Conservation (phyloP, 768 basidiomycete genomes). For the Hypholoma fasciculare region DNA sequence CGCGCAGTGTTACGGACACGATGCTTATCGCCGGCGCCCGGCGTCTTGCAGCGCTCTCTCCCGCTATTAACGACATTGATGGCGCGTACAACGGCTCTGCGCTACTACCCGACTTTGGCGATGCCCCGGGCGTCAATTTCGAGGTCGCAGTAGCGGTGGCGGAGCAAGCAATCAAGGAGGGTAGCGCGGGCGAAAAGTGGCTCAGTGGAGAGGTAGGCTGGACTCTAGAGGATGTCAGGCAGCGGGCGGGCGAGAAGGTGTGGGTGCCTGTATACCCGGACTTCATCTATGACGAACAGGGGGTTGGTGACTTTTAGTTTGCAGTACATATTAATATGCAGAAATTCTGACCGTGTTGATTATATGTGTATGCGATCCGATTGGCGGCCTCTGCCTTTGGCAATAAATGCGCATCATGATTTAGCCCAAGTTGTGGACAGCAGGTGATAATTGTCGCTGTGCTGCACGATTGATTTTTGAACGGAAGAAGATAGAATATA, state of each 20-base stretch:
- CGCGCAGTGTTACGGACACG: constrained; percentile 68
- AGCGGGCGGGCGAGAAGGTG: constrained; percentile 45
- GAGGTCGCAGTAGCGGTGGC: constrained; percentile 84
- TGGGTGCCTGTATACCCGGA: constrained; percentile 70
- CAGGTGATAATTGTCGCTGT: no score
- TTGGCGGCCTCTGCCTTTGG: no score
- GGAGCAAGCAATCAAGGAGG: constrained; percentile 75
- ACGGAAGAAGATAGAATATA: no score
- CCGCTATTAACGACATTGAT: constrained; percentile 36
- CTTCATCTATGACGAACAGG: constrained; percentile 63
- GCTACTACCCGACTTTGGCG: constrained; percentile 74
- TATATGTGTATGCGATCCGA: no score
- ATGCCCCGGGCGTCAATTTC: constrained; percentile 73
- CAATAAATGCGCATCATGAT: no score
- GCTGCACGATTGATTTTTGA: no score
- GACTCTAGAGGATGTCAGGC: constrained; percentile 49
- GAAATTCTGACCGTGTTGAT: no score
- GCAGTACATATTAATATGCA: no score
- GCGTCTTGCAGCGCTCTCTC: constrained; percentile 74
- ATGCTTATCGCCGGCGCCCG: constrained; percentile 86
- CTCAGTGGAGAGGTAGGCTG: constrained; percentile 12
- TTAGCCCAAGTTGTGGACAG: no score
- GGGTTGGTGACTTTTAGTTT: constrained; percentile 16
- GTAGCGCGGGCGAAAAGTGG: constrained; percentile 61
- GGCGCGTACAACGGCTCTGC: constrained; percentile 60